These are phyloP conservation scores for Beverwykella pulmonaria DNA, from an alignment of 495 filamentous ascomycete genomes.

Conservation along the genomic window DNA sequence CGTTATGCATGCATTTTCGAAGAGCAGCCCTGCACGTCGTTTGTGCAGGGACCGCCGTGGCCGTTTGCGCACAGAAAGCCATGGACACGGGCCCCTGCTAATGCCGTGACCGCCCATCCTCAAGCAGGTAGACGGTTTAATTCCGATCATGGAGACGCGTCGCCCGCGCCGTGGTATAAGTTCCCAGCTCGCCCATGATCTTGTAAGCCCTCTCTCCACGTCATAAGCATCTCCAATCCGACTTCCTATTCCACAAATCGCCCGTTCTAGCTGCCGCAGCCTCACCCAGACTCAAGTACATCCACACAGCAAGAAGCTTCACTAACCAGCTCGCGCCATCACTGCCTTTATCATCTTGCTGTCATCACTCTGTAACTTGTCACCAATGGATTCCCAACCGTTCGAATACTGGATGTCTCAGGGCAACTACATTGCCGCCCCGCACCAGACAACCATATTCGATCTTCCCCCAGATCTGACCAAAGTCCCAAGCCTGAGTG, in stretches of 20 bases:
- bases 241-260: neutral
- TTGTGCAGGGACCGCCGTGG: slow-evolving; percentile 28
- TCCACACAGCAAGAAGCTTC: neutral
- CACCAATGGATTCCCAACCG: slow-evolving; percentile 38
- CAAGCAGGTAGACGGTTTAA: slow-evolving; percentile 18
- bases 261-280: slow-evolving; percentile 1
- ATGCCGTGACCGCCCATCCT: slow-evolving; percentile 23
- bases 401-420: slow-evolving; percentile 39
- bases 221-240: slow-evolving; percentile 28
- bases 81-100: slow-evolving; percentile 22
- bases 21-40: slow-evolving; percentile 27
- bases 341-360: slow-evolving; percentile 6
- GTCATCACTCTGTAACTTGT: slow-evolving; percentile 9
- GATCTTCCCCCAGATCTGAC: slow-evolving; percentile 35
- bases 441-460: slow-evolving; percentile 38
- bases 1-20: slow-evolving; percentile 32
- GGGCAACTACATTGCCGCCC: slow-evolving; percentile 28
- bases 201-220: slow-evolving; percentile 26
- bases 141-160: slow-evolving; percentile 26
- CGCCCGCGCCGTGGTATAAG: slow-evolving; percentile 23
- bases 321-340: slow-evolving; percentile 8
- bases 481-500: slow-evolving; percentile 36
- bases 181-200: slow-evolving; percentile 31
- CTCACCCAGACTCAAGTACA: neutral
- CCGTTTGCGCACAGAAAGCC: slow-evolving; percentile 15